These are phyloP conservation scores for Thalassiosira pacifica DNA, from an alignment of 352 stramenopile genomes.

Conservation along the genomic window DNA sequence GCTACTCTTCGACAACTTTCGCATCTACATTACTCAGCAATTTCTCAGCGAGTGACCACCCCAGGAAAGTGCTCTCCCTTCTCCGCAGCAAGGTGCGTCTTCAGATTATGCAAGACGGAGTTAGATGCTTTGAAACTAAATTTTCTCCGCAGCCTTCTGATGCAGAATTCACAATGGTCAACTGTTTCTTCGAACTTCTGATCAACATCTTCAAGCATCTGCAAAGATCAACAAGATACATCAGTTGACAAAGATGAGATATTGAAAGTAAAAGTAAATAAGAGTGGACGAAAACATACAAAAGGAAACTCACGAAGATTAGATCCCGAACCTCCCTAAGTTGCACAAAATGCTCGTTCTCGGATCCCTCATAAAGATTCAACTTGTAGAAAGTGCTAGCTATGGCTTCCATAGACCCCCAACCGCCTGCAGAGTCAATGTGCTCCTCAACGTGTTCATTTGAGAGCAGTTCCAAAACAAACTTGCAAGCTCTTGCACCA, in stretches of 20 bases:
- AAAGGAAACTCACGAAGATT: constrained; percentile 12
- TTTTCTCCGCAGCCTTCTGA: constrained; percentile 33
- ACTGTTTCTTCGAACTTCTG: constrained; percentile 21
- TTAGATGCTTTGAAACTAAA: constrained; percentile 23
- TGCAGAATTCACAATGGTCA: constrained; percentile 36
- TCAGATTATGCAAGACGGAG: constrained; percentile 29
- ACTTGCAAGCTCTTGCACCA: constrained; percentile 55
- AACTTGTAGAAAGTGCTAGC: constrained; percentile 47
- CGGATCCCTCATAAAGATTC: constrained; percentile 36
- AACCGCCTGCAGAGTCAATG: constrained; percentile 42
- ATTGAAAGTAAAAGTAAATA: background rate
- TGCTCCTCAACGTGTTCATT: constrained; percentile 43
- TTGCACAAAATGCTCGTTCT: constrained; percentile 52
- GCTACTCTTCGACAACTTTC: background rate
- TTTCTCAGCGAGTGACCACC: too few species aligned
- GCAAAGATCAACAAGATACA: background rate
- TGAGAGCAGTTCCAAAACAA: constrained; percentile 45
- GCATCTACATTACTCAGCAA: too few species aligned
- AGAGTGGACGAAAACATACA: background rate
- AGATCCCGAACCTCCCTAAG: constrained; percentile 44
- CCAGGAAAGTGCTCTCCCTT: constrained; percentile 49
- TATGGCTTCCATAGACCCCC: constrained; percentile 39
- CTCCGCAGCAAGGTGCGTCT: constrained; percentile 41
- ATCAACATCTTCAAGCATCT: constrained; percentile 31
- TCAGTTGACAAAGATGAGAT: background rate